Evolutionary conservation across 768 basidiomycete genomes (phyloP), one percentile per base, ranked within the genome.

Genomic region (Cystofilobasidium macerans): DNA sequence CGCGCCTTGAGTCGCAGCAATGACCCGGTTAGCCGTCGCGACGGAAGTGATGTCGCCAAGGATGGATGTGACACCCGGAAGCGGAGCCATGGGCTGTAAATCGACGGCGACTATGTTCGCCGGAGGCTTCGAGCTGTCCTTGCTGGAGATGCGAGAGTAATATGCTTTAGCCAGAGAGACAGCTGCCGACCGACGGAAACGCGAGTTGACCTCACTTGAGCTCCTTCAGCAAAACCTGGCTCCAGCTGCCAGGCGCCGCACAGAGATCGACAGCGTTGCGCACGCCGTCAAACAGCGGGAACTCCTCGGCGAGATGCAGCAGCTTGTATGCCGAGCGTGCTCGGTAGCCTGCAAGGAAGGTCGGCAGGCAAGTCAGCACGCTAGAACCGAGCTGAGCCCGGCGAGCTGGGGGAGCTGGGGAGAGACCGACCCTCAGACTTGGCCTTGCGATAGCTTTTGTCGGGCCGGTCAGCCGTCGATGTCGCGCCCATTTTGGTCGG

Each of bases 1-100:
- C 16, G 74, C 68, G 3, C 76, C 77, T n/a, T 71, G 72, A 69
- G 79, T 75, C 33, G 78, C 76, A 22, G 71, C 68, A 48, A 80
- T 74, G 61, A 80, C 78, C 28, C 74, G 70, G 2, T 73, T 70
- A 4, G 76, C 75, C 3, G 79, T 79, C 16, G 75, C 72, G 4
- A 76, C 75, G 32, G 76, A 70, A 1, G 79, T 80, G 69, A 80
- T 79, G 65, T 80, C 79, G 53, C 78, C 78, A 65, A 77, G 76
- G 2, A 80, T 71, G 38, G 75, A 75, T 0, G 77, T 77, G 16
- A 78, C 76, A 47, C 76, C 74, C 3, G 75, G 71, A 13, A 80
- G 62, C 0, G 78, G 79, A 8, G 78, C 78, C 75, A 77, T 77
- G 2, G 76, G 76, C 64, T 76, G 75, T 20, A 77, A 64, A 57